A percentile compares a stretch with the other conserved stretches of the same genome.
Evolutionary conservation across 768 basidiomycete species (phyloP).

Genomic region (Mycena galericulata): DNA sequence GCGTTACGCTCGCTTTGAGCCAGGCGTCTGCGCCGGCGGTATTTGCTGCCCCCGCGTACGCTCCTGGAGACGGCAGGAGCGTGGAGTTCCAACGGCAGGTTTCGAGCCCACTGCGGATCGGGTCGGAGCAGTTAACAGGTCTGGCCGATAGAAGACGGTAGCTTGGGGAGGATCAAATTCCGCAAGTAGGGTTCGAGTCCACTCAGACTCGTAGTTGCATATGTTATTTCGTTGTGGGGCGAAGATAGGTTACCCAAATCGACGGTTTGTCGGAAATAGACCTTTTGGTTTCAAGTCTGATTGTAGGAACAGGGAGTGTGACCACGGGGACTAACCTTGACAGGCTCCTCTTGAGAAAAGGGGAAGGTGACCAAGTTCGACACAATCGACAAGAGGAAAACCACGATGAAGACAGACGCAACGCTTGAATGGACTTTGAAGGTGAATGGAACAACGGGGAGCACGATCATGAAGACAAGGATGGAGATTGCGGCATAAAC

Average conservation of each 20-base stretch:
- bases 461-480: slow-evolving; percentile 61
- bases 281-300: not conserved
- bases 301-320: too few relatives aligned
- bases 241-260: slow-evolving; percentile 51
- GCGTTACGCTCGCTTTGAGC: slow-evolving; percentile 57
- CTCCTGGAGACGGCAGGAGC: slow-evolving; percentile 54
- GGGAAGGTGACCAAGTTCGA: slow-evolving; percentile 66
- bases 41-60: not conserved
- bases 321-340: slow-evolving; percentile 53
- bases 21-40: slow-evolving; percentile 42
- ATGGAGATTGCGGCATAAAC: slow-evolving; percentile 64
- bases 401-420: slow-evolving; percentile 45
- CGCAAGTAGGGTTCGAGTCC: slow-evolving; percentile 59
- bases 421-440: slow-evolving; percentile 57
- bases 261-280: slow-evolving; percentile 77
- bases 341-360: slow-evolving; percentile 68
- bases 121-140: slow-evolving; percentile 46
- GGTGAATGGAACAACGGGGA: slow-evolving; percentile 75
- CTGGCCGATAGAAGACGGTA: slow-evolving; percentile 64
- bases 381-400: slow-evolving; percentile 57
- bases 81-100: slow-evolving; percentile 60
- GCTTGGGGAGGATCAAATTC: slow-evolving; percentile 55
- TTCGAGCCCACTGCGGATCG: slow-evolving; percentile 48
- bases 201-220: slow-evolving; percentile 56
- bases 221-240: slow-evolving; percentile 39